A percentile compares a stretch with the other conserved stretches of the same genome.
Conservation (phyloP, 2,329 filamentous ascomycete species). For the Exserohilum turcica region DNA sequence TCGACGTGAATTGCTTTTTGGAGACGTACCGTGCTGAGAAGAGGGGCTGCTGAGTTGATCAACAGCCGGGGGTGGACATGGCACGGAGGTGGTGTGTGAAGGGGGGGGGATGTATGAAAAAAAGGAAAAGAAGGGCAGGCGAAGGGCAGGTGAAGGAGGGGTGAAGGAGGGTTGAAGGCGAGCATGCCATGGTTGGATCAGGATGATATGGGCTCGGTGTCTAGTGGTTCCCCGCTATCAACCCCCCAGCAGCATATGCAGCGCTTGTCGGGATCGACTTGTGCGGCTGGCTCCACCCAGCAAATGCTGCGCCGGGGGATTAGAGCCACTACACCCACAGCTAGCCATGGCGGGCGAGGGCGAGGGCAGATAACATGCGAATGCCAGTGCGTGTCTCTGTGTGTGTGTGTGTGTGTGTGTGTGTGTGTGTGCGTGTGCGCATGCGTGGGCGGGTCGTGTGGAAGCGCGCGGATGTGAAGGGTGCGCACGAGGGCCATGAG, state of each 20-base stretch:
- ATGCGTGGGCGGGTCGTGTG: slow-evolving; percentile 9
- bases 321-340: too few relatives aligned
- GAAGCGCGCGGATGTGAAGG: slow-evolving; percentile 8
- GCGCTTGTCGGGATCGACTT: slow-evolving; percentile 24
- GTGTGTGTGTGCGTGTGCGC: not conserved
- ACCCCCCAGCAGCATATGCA: slow-evolving; percentile 27
- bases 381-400: not conserved
- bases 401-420: too few relatives aligned
- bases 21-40: slow-evolving; percentile 16
- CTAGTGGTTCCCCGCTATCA: slow-evolving; percentile 37
- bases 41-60: slow-evolving; percentile 27
- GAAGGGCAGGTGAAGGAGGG: slow-evolving; percentile 23
- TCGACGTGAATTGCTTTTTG: slow-evolving; percentile 4
- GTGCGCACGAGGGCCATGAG: slow-evolving; percentile 1
- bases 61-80: slow-evolving; percentile 26
- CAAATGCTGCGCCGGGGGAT: slow-evolving; percentile 15
- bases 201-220: slow-evolving; percentile 34
- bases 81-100: slow-evolving; percentile 7
- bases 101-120: not conserved
- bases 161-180: slow-evolving; percentile 24
- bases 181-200: slow-evolving; percentile 25
- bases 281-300: slow-evolving; percentile 26
- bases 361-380: too few relatives aligned
- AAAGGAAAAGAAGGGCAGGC: slow-evolving; percentile 17
- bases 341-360: too few relatives aligned